A percentile compares a stretch with the other conserved stretches of the same genome.
Conservation (phyloP, 192 early-diverging fungal genomes). For the Podila epigama region DNA sequence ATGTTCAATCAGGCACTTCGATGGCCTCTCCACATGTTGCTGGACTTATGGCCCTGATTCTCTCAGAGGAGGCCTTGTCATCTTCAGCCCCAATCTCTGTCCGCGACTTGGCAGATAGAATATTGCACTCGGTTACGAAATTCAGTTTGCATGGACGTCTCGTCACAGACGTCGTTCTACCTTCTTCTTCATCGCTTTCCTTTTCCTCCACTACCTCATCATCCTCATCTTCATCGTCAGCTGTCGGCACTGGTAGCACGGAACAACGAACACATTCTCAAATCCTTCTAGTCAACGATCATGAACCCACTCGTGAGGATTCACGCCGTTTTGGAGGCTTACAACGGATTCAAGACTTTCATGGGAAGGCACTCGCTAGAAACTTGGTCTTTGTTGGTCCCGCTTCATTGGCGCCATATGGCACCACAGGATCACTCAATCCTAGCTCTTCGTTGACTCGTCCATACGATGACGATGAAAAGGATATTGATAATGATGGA, state of each 20-base stretch:
- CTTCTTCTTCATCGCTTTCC: background rate
- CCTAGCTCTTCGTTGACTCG: background rate
- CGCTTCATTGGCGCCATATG: background rate
- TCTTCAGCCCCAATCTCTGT: constrained; percentile 42
- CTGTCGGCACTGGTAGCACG: too few relatives aligned
- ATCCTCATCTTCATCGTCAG: background rate
- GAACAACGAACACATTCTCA: background rate
- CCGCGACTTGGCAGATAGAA: constrained; percentile 13
- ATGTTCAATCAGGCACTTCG: constrained; percentile 74
- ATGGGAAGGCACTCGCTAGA: constrained; percentile 24
- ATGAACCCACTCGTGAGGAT: background rate
- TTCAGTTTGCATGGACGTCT: constrained; percentile 30
- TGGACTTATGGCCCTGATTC: constrained; percentile 58
- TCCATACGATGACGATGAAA: too few relatives aligned
- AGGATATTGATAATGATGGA: too few relatives aligned
- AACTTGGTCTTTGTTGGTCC: constrained; percentile 25
- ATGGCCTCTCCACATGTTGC: constrained; percentile 83
- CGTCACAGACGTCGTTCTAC: background rate
- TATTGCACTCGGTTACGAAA: constrained; percentile 30
- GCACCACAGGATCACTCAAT: background rate
- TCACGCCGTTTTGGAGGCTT: background rate
- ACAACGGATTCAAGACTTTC: constrained; percentile 7
- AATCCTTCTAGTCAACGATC: background rate
- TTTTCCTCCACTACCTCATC: background rate
- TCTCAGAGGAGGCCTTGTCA: constrained; percentile 50